These are phyloP conservation scores for Cichorium intybus DNA, from an alignment of 140 eudicot species.

Conservation along the genomic window DNA sequence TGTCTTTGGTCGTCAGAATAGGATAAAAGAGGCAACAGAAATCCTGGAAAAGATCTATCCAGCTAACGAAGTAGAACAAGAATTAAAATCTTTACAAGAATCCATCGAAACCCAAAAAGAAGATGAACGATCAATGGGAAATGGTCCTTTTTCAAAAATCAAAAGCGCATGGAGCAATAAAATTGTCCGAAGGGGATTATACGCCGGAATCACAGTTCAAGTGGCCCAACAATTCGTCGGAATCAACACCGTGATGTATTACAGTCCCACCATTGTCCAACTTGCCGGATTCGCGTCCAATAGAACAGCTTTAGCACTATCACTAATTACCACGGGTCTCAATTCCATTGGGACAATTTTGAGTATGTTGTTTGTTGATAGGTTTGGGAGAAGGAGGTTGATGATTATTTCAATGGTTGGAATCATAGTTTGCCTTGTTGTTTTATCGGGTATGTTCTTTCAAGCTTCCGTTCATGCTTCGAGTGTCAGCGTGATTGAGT, in stretches of 20 bases:
- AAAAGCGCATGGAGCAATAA: slow-evolving; percentile 48
- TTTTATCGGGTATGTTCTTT: slow-evolving; percentile 38
- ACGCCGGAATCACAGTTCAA: slow-evolving; percentile 72
- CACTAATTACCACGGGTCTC: slow-evolving; percentile 67
- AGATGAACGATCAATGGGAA: slow-evolving; percentile 33
- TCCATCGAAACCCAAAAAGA: slow-evolving; percentile 53
- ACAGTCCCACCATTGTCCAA: slow-evolving; percentile 80
- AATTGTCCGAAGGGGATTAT: slow-evolving; percentile 62
- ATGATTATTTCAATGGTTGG: slow-evolving; percentile 69
- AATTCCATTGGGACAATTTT: slow-evolving; percentile 59
- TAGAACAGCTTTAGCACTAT: slow-evolving; percentile 62
- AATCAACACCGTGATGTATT: slow-evolving; percentile 77
- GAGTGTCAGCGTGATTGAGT: slow-evolving; percentile 33
- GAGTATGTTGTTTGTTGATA: slow-evolving; percentile 65
- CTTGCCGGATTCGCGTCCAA: slow-evolving; percentile 76
- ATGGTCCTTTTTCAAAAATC: slow-evolving; percentile 23
- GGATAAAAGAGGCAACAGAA: slow-evolving; percentile 48
- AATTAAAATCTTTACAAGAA: slow-evolving; percentile 44
- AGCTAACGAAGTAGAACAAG: slow-evolving; percentile 57
- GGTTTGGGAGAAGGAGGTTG: slow-evolving; percentile 68
- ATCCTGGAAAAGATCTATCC: slow-evolving; percentile 68
- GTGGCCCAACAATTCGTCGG: slow-evolving; percentile 85
- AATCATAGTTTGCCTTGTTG: slow-evolving; percentile 56
- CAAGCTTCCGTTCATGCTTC: slow-evolving; percentile 58
- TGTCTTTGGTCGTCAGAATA: slow-evolving; percentile 38